These are phyloP conservation scores for Linaria vulgaris DNA, from an alignment of 257 asterid species.

Conservation along the genomic window DNA sequence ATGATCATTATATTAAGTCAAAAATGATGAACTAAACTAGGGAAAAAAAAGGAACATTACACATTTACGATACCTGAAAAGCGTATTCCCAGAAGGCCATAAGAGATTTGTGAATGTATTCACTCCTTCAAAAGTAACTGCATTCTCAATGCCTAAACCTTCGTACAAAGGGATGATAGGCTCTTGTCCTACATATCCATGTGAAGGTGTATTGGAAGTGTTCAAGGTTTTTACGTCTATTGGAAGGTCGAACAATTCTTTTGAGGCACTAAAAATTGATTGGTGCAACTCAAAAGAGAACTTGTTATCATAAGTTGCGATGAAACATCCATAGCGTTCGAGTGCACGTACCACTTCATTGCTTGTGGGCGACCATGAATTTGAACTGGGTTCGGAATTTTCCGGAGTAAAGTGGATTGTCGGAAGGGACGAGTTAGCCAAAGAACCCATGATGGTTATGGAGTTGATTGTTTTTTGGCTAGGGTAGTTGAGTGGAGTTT, in stretches of 20 bases:
- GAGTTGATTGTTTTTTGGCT: too few relatives aligned
- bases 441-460: constrained; percentile 14
- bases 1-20: too few relatives aligned
- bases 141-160: constrained; percentile 44
- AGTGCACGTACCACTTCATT: constrained; percentile 36
- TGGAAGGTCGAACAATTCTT: constrained; percentile 43
- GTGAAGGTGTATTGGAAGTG: constrained; percentile 39
- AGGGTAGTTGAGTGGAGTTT: too few relatives aligned
- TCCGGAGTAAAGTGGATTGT: constrained; percentile 25
- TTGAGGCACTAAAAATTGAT: constrained; percentile 27
- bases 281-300: constrained; percentile 32
- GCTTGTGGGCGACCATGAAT: constrained; percentile 25
- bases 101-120: constrained; percentile 33
- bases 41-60: neutral
- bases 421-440: constrained; percentile 27
- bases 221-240: constrained; percentile 33
- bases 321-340: constrained; percentile 47
- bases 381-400: constrained; percentile 20
- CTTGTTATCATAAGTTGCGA: constrained; percentile 30
- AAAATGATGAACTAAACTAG: too few relatives aligned
- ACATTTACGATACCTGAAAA: constrained; percentile 29
- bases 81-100: constrained; percentile 51
- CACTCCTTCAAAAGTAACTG: constrained; percentile 28
- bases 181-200: constrained; percentile 47
- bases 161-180: constrained; percentile 44